Evolutionary conservation across 805 yeast genomes (phyloP), one percentile per base, ranked within the genome.

Genomic region (Kuraishia floccosa): DNA sequence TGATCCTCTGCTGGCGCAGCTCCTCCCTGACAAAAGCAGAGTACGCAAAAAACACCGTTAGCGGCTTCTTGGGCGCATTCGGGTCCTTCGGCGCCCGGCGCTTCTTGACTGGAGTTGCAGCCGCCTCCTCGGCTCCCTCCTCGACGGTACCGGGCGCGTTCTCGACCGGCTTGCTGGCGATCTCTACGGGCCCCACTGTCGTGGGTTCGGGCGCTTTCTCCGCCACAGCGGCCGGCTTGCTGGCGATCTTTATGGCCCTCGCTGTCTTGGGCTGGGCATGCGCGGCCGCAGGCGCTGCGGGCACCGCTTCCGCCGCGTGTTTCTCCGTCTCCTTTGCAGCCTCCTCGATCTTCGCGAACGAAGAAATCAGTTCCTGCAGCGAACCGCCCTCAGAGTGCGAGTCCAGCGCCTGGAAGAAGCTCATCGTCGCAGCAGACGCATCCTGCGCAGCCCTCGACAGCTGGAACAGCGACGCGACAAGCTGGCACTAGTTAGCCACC

Each of bases 11-110:
- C 32, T 70, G 76, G 34, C 77, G 72, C 39, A 87, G 66, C 24
- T 66, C 60, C 38, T 78, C 80, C 47, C 95, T 76, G 40, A 75
- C 70, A 41, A 72, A 75, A 40, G 80, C 76, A 32, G 84, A 75
- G 56, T 75, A 89, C 25, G 76, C 68, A 54, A 89, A 82, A 60
- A 76, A 87, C 27, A 83, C 80, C 15, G 96, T 86, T 47, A 84
- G 63, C 11, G 98, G 97, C 48, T 86, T 86, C 65, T 83, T 85
- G 36, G 98, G 98, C 27, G 95, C 96, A 47, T 82, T 78, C 31
- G 96, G 96, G 56, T 89, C 97, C 43, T 57, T 63, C 32, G 57
- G 64, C 24, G 51, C 60, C 44, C 63, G 65, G 45, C 58, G 62
- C 45, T 69, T 72, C 56, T 72, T 77, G 35, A 53, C 55, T 41